Conservation (phyloP, 1,284 basidiomycete species). For the Flammula alnicola region DNA sequence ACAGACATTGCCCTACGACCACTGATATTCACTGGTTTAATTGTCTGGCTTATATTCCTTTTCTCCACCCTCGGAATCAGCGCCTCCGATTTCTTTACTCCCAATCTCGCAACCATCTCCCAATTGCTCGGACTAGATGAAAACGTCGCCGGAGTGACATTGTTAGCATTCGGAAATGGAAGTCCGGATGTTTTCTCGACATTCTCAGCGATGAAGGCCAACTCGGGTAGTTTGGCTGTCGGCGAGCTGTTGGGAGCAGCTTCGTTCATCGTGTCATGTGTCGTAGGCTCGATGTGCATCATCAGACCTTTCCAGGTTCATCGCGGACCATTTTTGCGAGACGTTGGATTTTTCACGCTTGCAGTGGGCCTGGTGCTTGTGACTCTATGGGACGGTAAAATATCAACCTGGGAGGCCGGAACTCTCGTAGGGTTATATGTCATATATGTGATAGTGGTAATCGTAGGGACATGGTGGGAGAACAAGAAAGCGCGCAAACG, state of each 20-base stretch:
- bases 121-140: slow-evolving; percentile 84
- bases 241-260: slow-evolving; percentile 96
- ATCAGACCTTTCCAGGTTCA: slow-evolving; percentile 91
- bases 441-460: slow-evolving; percentile 80
- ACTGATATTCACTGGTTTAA: slow-evolving; percentile 60
- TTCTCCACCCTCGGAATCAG: slow-evolving; percentile 91
- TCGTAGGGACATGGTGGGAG: slow-evolving; percentile 81
- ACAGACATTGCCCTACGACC: slow-evolving; percentile 56
- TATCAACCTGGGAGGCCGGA: slow-evolving; percentile 77
- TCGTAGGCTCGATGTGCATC: slow-evolving; percentile 95
- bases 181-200: slow-evolving; percentile 95
- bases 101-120: slow-evolving; percentile 88
- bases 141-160: slow-evolving; percentile 90
- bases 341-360: slow-evolving; percentile 90
- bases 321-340: slow-evolving; percentile 83
- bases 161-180: slow-evolving; percentile 93
- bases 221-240: slow-evolving; percentile 89
- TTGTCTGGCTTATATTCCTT: slow-evolving; percentile 82
- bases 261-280: slow-evolving; percentile 93
- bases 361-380: slow-evolving; percentile 77
- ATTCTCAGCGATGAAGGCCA: slow-evolving; percentile 87
- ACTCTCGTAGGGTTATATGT: slow-evolving; percentile 79
- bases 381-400: slow-evolving; percentile 81
- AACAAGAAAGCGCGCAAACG: slow-evolving; percentile 52
- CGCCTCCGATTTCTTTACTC: slow-evolving; percentile 95